Evolutionary conservation across 768 basidiomycete genomes (phyloP).

Genomic region (Kwoniella sp.): DNA sequence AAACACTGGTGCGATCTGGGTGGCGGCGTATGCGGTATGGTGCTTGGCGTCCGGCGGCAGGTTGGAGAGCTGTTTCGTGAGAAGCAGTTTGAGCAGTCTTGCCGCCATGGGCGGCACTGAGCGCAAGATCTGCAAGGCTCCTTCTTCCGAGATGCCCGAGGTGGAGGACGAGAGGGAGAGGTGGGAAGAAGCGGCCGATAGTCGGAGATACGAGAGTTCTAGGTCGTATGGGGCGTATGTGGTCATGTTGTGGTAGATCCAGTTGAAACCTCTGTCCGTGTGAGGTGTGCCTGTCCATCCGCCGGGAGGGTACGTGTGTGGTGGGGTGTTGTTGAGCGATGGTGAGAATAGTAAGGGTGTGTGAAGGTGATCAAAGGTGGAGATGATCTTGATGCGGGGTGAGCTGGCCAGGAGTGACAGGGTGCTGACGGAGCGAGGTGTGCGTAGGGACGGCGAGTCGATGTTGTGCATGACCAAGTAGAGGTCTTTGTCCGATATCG

Average conservation of each 20-base stretch:
- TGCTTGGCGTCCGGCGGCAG: constrained; percentile 50
- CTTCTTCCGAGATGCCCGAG: constrained; percentile 60
- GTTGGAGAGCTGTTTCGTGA: constrained; percentile 62
- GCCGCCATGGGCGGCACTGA: constrained; percentile 83
- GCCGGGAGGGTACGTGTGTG: constrained; percentile 24
- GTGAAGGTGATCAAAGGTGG: constrained; percentile 82
- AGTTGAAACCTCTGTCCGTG: constrained; percentile 44
- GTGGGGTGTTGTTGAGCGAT: constrained; percentile 20
- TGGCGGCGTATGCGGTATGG: constrained; percentile 54
- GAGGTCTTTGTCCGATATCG: constrained; percentile 55
- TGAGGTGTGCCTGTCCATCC: constrained; percentile 53
- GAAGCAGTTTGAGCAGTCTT: constrained; percentile 72
- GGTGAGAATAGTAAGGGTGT: constrained; percentile 78
- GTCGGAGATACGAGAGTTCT: constrained; percentile 56
- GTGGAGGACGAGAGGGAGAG: constrained; percentile 39
- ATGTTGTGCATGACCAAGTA: constrained; percentile 86
- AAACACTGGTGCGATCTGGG: constrained; percentile 67
- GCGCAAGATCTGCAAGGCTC: constrained; percentile 70
- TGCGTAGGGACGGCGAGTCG: constrained; percentile 68
- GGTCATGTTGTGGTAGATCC: constrained; percentile 73
- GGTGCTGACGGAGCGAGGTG: constrained; percentile 60
- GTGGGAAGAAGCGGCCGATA: constrained; percentile 25
- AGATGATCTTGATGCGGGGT: constrained; percentile 72
- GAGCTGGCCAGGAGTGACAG: constrained; percentile 70
- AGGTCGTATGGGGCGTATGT: constrained; percentile 77